Conservation (phyloP, 352 stramenopile species). For the Peronospora farinosa region DNA sequence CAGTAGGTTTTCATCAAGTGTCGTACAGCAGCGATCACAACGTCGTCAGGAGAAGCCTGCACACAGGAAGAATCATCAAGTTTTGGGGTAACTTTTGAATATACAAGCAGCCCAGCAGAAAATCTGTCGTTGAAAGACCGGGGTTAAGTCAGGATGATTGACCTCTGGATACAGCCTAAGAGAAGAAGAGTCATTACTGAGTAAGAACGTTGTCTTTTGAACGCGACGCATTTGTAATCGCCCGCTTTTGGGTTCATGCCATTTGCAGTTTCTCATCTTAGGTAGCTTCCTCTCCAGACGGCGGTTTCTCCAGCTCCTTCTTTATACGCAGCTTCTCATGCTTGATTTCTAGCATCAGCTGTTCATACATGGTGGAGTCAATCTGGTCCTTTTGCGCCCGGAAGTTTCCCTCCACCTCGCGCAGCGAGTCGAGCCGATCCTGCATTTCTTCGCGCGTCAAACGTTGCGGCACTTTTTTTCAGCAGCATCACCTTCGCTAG, state of each 20-base stretch:
- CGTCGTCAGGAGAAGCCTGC: too few relatives aligned
- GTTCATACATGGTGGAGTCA: constrained; percentile 51
- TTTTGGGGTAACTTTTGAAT: too few relatives aligned
- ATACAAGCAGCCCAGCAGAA: too few relatives aligned
- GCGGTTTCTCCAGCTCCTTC: constrained; percentile 41
- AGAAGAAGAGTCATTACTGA: neutral
- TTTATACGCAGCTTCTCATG: constrained; percentile 63
- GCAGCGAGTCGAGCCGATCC: constrained; percentile 56
- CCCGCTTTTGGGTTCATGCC: neutral
- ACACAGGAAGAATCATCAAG: too few relatives aligned
- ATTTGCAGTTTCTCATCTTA: neutral
- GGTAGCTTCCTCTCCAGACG: constrained; percentile 13
- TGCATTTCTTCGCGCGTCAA: constrained; percentile 54
- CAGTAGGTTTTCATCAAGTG: too few relatives aligned
- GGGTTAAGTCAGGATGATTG: neutral
- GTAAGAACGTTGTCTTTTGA: neutral
- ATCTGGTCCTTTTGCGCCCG: constrained; percentile 48
- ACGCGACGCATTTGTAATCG: neutral
- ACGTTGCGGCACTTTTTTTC: constrained; percentile 23
- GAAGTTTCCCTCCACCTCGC: constrained; percentile 60
- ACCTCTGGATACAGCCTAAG: too few relatives aligned
- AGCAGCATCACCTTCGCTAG: constrained; percentile 2
- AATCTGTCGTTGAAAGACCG: neutral
- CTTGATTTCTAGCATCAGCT: constrained; percentile 63
- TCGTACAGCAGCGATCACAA: too few relatives aligned